phyloP scores from a whole-genome alignment of 805 yeast genomes.

The Komagataella ulmi region DNA sequence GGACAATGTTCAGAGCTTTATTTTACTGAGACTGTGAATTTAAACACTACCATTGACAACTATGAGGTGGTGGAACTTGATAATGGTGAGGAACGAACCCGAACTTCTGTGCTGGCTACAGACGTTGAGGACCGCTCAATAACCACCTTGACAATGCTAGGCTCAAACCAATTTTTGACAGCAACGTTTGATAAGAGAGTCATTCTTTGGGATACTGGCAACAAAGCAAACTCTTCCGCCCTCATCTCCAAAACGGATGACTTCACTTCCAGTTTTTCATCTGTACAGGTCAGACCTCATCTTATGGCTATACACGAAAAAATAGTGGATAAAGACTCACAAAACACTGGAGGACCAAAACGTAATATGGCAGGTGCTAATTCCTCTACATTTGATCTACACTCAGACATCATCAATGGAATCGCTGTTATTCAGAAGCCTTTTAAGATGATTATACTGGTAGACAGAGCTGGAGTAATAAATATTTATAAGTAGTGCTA shows the following conservation, averaged over 20 bases:
- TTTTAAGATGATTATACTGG: conserved; percentile 47
- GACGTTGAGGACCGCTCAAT: not conserved
- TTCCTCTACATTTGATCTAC: conserved; percentile 24
- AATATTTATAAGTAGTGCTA: conserved; percentile 31
- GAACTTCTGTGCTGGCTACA: not conserved
- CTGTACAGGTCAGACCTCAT: conserved; percentile 23
- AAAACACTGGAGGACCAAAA: not conserved
- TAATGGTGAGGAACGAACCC: conserved; percentile 8
- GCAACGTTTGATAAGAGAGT: conserved; percentile 8
- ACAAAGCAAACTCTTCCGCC: conserved; percentile 17
- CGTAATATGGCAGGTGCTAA: conserved; percentile 20
- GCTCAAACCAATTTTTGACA: conserved; percentile 4
- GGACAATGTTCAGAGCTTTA: conserved; percentile 31
- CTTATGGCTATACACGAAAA: conserved; percentile 28
- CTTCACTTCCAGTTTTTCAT: conserved; percentile 9
- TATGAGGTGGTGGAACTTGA: conserved; percentile 12
- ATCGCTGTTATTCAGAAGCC: conserved; percentile 34
- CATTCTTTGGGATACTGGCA: conserved; percentile 24
- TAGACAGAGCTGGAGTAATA: conserved; percentile 53
- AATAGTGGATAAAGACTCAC: not conserved
- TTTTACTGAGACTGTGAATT: conserved; percentile 11
- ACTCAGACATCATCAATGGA: conserved; percentile 37
- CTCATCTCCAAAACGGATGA: conserved; percentile 8
- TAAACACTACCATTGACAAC: conserved; percentile 9
- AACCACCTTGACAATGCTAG: conserved; percentile 7